Percentiles rank a stretch among this genome's conserved stretches.
Conservation (phyloP, 495 filamentous ascomycete genomes). For the Cladorrhinum samala region DNA sequence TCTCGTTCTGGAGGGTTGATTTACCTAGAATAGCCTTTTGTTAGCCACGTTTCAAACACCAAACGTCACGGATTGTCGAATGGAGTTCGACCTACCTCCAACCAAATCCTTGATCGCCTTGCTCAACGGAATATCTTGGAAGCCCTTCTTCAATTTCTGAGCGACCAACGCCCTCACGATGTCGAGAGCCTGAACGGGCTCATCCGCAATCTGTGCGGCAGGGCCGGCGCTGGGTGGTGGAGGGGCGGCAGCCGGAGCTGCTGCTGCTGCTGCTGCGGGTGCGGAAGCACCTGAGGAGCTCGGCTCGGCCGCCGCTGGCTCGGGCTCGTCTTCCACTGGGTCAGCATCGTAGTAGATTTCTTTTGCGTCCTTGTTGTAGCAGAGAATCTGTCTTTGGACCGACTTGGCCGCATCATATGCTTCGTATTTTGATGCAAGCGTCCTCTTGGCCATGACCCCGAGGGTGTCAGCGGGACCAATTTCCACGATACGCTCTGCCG, state of each 20-base stretch:
- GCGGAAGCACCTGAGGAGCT: constrained; percentile 41
- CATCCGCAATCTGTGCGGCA: constrained; percentile 82
- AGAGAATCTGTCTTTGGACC: constrained; percentile 92
- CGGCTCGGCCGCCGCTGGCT: constrained; percentile 45
- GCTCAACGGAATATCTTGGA: constrained; percentile 82
- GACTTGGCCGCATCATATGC: constrained; percentile 96
- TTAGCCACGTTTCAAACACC: constrained; percentile 11
- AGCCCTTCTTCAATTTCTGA: constrained; percentile 96
- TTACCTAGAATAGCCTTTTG: constrained; percentile 54
- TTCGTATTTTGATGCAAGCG: constrained; percentile 95
- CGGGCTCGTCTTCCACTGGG: constrained; percentile 84
- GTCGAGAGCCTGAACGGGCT: constrained; percentile 78
- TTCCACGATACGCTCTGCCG: constrained; percentile 94
- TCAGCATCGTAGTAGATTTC: constrained; percentile 99
- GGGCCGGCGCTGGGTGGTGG: constrained; percentile 72
- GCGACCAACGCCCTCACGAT: constrained; percentile 86
- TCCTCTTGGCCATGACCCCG: constrained; percentile 95
- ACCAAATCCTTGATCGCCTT: constrained; percentile 99
- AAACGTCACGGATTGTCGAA: neutral
- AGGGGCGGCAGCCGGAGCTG: constrained; percentile 49
- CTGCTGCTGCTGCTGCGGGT: constrained; percentile 46
- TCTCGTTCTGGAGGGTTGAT: constrained; percentile 96
- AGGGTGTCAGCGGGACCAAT: constrained; percentile 97
- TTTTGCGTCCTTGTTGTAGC: constrained; percentile 98
- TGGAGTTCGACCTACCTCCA: constrained; percentile 60